phyloP scores from a whole-genome alignment of 2,329 filamentous ascomycete species.

The Nakataea oryzae region DNA sequence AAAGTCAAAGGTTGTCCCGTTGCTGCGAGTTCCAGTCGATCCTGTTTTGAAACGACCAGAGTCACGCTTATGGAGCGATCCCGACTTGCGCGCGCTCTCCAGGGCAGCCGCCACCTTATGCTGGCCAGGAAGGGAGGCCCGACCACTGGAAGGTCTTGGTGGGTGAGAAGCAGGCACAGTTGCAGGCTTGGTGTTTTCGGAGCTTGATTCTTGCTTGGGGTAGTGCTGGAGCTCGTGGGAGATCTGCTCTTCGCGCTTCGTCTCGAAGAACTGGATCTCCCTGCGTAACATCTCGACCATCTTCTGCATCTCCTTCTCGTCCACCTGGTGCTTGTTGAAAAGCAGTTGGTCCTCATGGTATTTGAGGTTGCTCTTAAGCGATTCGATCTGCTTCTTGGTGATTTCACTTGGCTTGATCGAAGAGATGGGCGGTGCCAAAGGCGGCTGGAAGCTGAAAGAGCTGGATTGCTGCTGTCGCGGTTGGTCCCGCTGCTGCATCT shows the following conservation, averaged over 20 bases:
- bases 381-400: conserved; percentile 45
- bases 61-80: conserved; percentile 8
- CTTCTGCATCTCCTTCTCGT: conserved; percentile 39
- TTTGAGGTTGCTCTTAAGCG: conserved; percentile 40
- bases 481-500: conserved; percentile 4
- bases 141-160: not conserved
- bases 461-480: not conserved
- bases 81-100: conserved; percentile 7
- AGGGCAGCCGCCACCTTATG: not conserved
- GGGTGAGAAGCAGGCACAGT: not conserved
- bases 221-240: conserved; percentile 33
- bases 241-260: conserved; percentile 30
- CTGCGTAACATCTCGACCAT: conserved; percentile 29
- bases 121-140: not conserved
- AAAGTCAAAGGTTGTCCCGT: conserved; percentile 10
- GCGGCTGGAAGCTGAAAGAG: conserved; percentile 11
- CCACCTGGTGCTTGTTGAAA: conserved; percentile 53
- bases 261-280: conserved; percentile 32
- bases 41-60: conserved; percentile 7
- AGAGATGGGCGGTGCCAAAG: conserved; percentile 34
- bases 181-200: conserved; percentile 4
- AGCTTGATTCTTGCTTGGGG: conserved; percentile 20
- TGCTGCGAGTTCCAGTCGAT: conserved; percentile 9
- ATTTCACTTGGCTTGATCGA: conserved; percentile 52
- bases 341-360: conserved; percentile 47